Evolutionary conservation across 495 filamentous ascomycete species (phyloP).

Genomic region (Trichoderma reesei): DNA sequence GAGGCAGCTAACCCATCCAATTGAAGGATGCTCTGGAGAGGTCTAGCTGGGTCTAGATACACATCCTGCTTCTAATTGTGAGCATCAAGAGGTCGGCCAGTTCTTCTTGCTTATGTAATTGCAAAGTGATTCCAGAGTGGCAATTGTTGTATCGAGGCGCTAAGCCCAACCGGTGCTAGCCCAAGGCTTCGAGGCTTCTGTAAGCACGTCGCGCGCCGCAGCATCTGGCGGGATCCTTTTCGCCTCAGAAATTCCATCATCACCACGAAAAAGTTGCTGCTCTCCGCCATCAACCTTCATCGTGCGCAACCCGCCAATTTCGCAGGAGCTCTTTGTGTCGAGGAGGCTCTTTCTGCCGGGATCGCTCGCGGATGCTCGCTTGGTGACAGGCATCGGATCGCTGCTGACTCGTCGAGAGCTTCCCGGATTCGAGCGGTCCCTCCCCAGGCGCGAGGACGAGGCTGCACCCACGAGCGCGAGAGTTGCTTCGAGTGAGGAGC

Average conservation of each 20-base stretch:
- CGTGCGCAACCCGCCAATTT: not conserved
- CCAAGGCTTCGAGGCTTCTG: not conserved
- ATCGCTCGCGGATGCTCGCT: conserved; percentile 6
- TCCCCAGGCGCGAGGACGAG: conserved; percentile 4
- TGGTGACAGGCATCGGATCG: not conserved
- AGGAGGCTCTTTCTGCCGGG: conserved; percentile 4
- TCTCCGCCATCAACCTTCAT: not conserved
- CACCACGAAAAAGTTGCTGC: not conserved
- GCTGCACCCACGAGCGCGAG: not conserved
- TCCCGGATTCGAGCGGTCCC: conserved; percentile 1
- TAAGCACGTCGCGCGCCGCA: conserved; percentile 9
- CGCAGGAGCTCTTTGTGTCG: conserved; percentile 3
- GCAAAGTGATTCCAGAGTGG: not conserved
- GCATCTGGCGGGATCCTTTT: conserved; percentile 6
- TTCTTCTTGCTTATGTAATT: not conserved
- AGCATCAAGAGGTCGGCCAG: no score
- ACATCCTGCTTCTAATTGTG: no score
- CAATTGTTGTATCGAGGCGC: not conserved
- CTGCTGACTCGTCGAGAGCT: conserved; percentile 2
- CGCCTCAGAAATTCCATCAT: conserved; percentile 5
- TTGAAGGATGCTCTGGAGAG: no score
- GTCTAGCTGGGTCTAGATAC: no score
- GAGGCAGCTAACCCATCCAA: no score
- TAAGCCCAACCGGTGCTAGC: not conserved
- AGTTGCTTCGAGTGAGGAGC: not conserved